Percentiles rank a stretch among this genome's conserved stretches.
phyloP scores from a whole-genome alignment of 2,329 filamentous ascomycete species.

The Neonectria faginata region DNA sequence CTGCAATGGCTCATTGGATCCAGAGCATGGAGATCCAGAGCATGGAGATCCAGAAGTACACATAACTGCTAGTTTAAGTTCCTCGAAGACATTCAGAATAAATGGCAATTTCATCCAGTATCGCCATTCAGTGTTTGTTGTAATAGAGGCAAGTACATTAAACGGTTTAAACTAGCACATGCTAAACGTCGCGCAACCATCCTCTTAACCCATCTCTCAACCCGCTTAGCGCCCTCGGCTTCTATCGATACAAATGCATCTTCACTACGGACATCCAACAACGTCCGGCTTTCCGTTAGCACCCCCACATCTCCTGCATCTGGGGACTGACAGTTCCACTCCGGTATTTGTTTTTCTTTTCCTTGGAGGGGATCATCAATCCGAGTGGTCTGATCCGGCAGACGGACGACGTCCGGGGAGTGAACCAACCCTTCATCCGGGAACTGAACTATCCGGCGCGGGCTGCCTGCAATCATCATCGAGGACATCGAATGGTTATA shows the following conservation, averaged over 20 bases:
- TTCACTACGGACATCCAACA: background rate
- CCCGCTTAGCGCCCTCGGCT: background rate
- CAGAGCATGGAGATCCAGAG: constrained; percentile 6
- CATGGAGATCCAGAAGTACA: constrained; percentile 13
- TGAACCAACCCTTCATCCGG: background rate
- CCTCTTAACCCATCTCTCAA: background rate
- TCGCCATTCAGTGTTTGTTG: no score
- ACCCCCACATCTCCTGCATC: constrained; percentile 6
- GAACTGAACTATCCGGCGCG: background rate
- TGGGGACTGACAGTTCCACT: background rate
- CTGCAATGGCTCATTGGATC: constrained; percentile 1
- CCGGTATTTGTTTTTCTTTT: constrained; percentile 1
- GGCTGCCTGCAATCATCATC: background rate
- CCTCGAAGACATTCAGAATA: no score
- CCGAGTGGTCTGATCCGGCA: constrained; percentile 17
- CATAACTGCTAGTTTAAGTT: background rate
- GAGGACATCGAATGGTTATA: constrained; percentile 7
- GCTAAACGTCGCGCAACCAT: background rate
- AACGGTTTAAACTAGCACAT: background rate
- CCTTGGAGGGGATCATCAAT: background rate
- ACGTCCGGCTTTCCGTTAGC: background rate
- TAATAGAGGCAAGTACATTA: background rate
- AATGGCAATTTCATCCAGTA: no score
- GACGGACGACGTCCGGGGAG: background rate
- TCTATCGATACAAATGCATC: background rate